phyloP scores from a whole-genome alignment of 495 filamentous ascomycete genomes.

The Trichocladium antarcticum region DNA sequence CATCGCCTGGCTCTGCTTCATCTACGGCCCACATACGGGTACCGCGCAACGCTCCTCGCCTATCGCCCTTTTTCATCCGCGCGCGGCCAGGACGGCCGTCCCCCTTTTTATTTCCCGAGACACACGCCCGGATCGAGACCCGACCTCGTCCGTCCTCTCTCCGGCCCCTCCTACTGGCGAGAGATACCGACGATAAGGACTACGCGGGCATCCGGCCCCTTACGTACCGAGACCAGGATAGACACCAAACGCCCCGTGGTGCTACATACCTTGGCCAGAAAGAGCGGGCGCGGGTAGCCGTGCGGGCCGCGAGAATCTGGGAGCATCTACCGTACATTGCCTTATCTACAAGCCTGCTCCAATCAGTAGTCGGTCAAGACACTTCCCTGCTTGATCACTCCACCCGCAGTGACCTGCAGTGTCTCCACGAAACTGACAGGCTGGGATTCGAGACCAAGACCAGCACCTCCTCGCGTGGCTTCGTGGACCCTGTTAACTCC shows the following conservation, averaged over 20 bases:
- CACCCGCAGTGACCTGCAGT: neutral
- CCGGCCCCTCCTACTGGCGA: neutral
- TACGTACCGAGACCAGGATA: neutral
- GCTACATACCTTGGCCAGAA: neutral
- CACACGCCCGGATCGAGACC: neutral
- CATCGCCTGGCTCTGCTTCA: constrained; percentile 14
- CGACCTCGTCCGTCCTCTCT: neutral
- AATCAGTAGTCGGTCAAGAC: neutral
- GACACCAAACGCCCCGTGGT: neutral
- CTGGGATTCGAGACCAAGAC: neutral
- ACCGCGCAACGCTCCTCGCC: neutral
- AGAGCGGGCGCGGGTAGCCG: neutral
- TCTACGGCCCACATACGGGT: constrained; percentile 3
- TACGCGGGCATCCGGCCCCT: neutral
- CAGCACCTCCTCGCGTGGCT: neutral
- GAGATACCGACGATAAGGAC: constrained; percentile 10
- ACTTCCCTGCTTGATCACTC: constrained; percentile 1
- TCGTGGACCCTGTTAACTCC: constrained; percentile 15
- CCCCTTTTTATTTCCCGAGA: constrained; percentile 1
- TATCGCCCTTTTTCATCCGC: neutral
- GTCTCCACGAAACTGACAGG: neutral
- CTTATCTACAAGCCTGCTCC: neutral
- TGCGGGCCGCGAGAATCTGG: neutral
- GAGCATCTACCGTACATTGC: neutral
- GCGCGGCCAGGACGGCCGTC: neutral